Conservation (phyloP, 2,329 filamentous ascomycete species). For the Fusarium mangiferae region DNA sequence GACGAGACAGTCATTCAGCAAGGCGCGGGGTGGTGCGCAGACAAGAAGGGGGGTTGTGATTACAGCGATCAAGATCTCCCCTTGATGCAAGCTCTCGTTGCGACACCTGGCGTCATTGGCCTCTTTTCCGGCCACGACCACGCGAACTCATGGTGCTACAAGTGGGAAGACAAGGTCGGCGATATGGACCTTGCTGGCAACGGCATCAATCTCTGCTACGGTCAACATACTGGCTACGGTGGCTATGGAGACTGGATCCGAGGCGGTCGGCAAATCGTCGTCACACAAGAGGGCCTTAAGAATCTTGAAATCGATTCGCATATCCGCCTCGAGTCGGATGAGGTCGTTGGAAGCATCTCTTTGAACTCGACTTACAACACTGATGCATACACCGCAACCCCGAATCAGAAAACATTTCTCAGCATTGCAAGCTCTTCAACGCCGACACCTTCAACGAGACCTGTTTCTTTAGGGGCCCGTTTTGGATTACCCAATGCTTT, state of each 20-base stretch:
- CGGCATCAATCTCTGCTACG: conserved; percentile 64
- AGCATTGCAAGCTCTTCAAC: not conserved
- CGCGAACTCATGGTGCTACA: conserved; percentile 67
- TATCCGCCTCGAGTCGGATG: conserved; percentile 68
- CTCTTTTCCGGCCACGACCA: conserved; percentile 76
- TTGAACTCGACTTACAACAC: conserved; percentile 69
- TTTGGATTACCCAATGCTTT: not conserved
- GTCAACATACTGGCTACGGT: conserved; percentile 75
- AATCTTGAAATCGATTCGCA: conserved; percentile 64
- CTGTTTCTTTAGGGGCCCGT: not conserved
- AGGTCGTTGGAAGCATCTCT: conserved; percentile 60
- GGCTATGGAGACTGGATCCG: conserved; percentile 74
- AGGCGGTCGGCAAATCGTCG: conserved; percentile 66
- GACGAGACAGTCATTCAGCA: conserved; percentile 56
- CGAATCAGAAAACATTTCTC: conserved; percentile 49
- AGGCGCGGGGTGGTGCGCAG: conserved; percentile 57
- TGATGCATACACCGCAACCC: conserved; percentile 62
- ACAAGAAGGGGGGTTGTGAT: conserved; percentile 50
- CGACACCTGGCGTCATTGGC: conserved; percentile 64
- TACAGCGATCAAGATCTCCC: conserved; percentile 64
- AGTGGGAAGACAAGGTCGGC: conserved; percentile 58
- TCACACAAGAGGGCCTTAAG: conserved; percentile 56
- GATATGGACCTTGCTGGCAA: conserved; percentile 59
- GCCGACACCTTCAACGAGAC: not conserved
- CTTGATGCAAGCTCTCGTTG: conserved; percentile 71